These are phyloP conservation scores for Corrigiola litoralis DNA, from an alignment of 179 eudicot species.

Conservation along the genomic window DNA sequence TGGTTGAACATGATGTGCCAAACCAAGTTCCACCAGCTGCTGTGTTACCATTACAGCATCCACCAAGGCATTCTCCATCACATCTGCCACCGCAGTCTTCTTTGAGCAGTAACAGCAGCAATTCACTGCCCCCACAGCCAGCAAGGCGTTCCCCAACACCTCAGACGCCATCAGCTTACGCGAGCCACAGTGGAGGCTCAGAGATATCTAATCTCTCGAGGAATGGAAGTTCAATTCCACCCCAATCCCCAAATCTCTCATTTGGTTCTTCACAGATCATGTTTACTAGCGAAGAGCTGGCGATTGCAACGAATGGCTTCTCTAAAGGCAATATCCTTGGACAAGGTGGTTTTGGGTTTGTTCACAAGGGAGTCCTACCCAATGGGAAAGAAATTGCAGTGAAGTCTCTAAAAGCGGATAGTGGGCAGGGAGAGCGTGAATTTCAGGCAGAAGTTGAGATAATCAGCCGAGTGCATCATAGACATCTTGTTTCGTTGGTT, in stretches of 20 bases:
- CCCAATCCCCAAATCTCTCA: conserved; percentile 56
- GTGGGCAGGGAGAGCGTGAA: conserved; percentile 88
- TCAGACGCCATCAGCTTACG: conserved; percentile 29
- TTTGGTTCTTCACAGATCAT: conserved; percentile 57
- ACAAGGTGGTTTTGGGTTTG: conserved; percentile 92
- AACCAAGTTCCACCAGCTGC: conserved; percentile 33
- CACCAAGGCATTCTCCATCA: conserved; percentile 27
- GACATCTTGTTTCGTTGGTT: conserved; percentile 87
- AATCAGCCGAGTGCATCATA: conserved; percentile 89
- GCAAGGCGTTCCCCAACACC: conserved; percentile 28
- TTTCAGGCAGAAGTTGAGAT: conserved; percentile 91
- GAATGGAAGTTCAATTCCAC: conserved; percentile 37
- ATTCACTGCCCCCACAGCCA: conserved; percentile 7
- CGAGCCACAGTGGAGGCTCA: conserved; percentile 56
- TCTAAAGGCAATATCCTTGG: conserved; percentile 70
- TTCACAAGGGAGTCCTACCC: conserved; percentile 79
- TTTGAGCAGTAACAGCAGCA: neutral
- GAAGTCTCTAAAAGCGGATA: conserved; percentile 71
- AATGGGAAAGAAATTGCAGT: conserved; percentile 87
- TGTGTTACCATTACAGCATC: conserved; percentile 32
- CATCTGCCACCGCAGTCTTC: conserved; percentile 33
- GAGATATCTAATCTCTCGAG: conserved; percentile 56
- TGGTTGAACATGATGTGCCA: conserved; percentile 6
- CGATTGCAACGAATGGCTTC: conserved; percentile 76
- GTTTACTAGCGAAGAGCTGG: conserved; percentile 69